A percentile compares a stretch with the other conserved stretches of the same genome.
Evolutionary conservation across 1,139 yeast species (phyloP).

Genomic region (Chernovozyma aurita): DNA sequence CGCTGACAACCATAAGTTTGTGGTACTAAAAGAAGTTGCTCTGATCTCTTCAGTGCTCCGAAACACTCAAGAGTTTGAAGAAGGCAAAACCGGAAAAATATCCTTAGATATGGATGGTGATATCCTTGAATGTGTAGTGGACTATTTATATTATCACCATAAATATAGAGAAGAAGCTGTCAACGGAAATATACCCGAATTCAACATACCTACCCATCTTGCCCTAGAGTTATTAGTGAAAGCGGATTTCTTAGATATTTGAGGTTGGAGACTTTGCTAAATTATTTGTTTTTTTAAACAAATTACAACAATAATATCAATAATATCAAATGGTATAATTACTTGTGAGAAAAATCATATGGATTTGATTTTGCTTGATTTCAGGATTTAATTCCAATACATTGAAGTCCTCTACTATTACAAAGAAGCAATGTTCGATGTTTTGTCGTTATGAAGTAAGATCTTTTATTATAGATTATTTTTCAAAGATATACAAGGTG

Average conservation of each 20-base stretch:
- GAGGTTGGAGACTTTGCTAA: too few species aligned
- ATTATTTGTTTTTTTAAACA: too few species aligned
- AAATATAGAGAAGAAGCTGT: conserved; percentile 62
- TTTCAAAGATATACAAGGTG: too few species aligned
- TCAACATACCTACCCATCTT: conserved; percentile 88
- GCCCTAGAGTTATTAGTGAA: conserved; percentile 88
- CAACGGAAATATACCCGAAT: conserved; percentile 67
- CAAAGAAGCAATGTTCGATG: too few species aligned
- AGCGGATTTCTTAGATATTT: conserved; percentile 79
- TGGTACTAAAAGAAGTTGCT: conserved; percentile 74
- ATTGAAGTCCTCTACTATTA: too few species aligned
- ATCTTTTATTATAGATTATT: too few species aligned
- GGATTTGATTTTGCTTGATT: too few species aligned
- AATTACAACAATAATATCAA: neutral
- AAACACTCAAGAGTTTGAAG: conserved; percentile 59
- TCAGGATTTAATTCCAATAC: too few species aligned
- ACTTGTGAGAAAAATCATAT: too few species aligned
- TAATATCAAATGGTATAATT: too few species aligned
- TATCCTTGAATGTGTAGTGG: conserved; percentile 76
- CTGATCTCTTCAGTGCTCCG: conserved; percentile 75
- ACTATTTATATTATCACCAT: conserved; percentile 73
- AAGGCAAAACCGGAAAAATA: conserved; percentile 49
- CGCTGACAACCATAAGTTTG: conserved; percentile 64
- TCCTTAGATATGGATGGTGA: conserved; percentile 65
- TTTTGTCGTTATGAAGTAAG: too few species aligned